Percentiles rank a stretch among this genome's conserved stretches.
These are phyloP conservation scores for Tremellales sp. DNA, from an alignment of 1,284 basidiomycete genomes.

Conservation along the genomic window DNA sequence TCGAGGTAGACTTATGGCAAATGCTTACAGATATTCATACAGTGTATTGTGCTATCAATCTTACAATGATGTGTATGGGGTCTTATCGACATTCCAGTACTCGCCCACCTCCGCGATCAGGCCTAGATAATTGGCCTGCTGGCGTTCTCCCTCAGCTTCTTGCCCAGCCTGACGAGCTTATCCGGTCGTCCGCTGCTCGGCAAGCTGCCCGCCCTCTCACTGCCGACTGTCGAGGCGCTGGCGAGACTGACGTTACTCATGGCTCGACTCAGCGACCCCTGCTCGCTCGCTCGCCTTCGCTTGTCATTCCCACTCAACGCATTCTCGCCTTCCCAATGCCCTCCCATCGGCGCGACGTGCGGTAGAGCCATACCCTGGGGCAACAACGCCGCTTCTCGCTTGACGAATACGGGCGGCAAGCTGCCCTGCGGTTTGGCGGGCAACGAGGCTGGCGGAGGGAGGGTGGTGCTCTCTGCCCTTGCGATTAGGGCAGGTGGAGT, in stretches of 20 bases:
- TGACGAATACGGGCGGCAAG: slow-evolving; percentile 32
- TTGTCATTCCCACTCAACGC: slow-evolving; percentile 30
- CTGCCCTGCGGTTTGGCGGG: slow-evolving; percentile 19
- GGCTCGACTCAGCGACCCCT: too few species aligned
- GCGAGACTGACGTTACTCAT: too few species aligned
- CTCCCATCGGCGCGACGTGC: slow-evolving; percentile 28
- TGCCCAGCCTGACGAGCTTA: slow-evolving; percentile 23
- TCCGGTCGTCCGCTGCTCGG: slow-evolving; percentile 10
- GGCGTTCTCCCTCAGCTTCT: slow-evolving; percentile 7
- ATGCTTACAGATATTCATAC: too few species aligned
- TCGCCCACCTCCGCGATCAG: too few species aligned
- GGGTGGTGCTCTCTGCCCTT: background rate
- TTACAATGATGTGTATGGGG: too few species aligned
- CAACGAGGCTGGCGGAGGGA: slow-evolving; percentile 12
- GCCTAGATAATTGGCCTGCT: too few species aligned
- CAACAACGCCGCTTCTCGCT: slow-evolving; percentile 29
- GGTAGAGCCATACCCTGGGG: slow-evolving; percentile 35
- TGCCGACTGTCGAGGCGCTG: background rate
- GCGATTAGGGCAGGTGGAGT: background rate
- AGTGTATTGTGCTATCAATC: too few species aligned
- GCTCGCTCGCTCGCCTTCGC: slow-evolving; percentile 23
- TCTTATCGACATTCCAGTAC: too few species aligned
- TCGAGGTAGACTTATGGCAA: too few species aligned
- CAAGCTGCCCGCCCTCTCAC: background rate
- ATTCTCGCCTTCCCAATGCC: slow-evolving; percentile 25